Percentiles rank a stretch among this genome's conserved stretches.
These are phyloP conservation scores for Hypoxylon sp. DNA, from an alignment of 2,329 filamentous ascomycete genomes.

Conservation along the genomic window DNA sequence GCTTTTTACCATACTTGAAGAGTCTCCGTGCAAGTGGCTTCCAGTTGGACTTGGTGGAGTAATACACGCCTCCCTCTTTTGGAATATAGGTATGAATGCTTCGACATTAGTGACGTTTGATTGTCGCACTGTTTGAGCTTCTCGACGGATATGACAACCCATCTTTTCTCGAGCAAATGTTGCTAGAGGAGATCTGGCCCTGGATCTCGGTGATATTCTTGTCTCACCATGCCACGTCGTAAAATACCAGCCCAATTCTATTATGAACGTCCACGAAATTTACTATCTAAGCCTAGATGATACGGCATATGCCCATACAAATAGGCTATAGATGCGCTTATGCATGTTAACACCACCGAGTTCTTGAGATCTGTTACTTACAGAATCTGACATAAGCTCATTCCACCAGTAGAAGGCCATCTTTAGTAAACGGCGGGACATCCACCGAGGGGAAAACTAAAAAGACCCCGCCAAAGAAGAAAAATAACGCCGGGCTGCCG, in stretches of 20 bases:
- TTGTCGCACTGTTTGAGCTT: background rate
- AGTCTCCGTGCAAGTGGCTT: slow-evolving; percentile 1
- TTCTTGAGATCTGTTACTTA: slow-evolving; percentile 4
- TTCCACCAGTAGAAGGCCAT: slow-evolving; percentile 17
- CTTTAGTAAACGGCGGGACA: slow-evolving; percentile 14
- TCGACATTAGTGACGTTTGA: background rate
- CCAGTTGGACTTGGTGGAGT: slow-evolving; percentile 4
- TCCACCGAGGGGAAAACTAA: slow-evolving; percentile 26
- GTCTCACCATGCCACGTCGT: background rate
- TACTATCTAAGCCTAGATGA: background rate
- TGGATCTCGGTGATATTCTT: background rate
- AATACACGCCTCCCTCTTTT: slow-evolving; percentile 9
- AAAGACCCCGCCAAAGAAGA: slow-evolving; percentile 43
- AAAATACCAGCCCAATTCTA: background rate
- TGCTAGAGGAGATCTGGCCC: background rate
- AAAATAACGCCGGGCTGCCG: slow-evolving; percentile 38
- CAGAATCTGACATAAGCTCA: slow-evolving; percentile 2
- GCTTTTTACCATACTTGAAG: background rate
- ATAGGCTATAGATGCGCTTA: background rate
- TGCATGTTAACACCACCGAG: background rate
- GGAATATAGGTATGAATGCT: background rate
- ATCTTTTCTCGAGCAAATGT: background rate
- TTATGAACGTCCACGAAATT: background rate
- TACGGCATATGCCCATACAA: background rate
- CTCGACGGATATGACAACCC: background rate